phyloP scores from a whole-genome alignment of 257 asterid genomes.

The Ballota nigra region DNA sequence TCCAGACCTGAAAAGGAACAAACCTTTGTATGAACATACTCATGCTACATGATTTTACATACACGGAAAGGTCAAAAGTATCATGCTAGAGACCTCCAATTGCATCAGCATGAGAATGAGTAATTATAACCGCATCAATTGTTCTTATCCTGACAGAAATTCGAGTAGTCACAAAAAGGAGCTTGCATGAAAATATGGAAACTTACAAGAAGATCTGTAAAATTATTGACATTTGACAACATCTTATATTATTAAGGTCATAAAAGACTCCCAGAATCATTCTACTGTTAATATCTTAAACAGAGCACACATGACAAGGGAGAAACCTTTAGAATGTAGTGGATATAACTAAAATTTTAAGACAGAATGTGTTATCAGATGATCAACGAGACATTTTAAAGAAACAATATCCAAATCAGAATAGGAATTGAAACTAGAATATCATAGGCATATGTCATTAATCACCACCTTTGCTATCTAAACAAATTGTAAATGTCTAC shows the following conservation, averaged over 20 bases:
- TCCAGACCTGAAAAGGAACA: constrained; percentile 65
- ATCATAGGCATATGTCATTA: neutral
- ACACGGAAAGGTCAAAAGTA: constrained; percentile 31
- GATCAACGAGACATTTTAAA: neutral
- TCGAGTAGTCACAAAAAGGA: constrained; percentile 47
- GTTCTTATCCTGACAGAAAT: constrained; percentile 91
- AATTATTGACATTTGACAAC: neutral
- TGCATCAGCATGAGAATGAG: constrained; percentile 99
- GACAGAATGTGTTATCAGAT: neutral
- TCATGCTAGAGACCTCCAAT: constrained; percentile 89
- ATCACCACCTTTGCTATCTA: neutral
- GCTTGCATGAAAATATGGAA: constrained; percentile 25
- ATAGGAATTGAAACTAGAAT: constrained; percentile 7
- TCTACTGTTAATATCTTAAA: neutral
- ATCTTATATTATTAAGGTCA: neutral
- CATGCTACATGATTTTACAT: constrained; percentile 22
- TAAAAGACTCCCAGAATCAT: neutral
- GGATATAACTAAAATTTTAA: neutral
- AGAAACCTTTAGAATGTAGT: neutral
- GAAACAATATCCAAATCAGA: constrained; percentile 3
- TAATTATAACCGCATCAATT: constrained; percentile 92
- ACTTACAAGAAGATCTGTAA: constrained; percentile 13
- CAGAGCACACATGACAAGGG: neutral
- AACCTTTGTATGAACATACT: neutral
- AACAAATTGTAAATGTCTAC: neutral